Evolutionary conservation across 2,329 filamentous ascomycete species (phyloP), one percentile per base, ranked within the genome.

Genomic region (Arthrobotrys iridis): DNA sequence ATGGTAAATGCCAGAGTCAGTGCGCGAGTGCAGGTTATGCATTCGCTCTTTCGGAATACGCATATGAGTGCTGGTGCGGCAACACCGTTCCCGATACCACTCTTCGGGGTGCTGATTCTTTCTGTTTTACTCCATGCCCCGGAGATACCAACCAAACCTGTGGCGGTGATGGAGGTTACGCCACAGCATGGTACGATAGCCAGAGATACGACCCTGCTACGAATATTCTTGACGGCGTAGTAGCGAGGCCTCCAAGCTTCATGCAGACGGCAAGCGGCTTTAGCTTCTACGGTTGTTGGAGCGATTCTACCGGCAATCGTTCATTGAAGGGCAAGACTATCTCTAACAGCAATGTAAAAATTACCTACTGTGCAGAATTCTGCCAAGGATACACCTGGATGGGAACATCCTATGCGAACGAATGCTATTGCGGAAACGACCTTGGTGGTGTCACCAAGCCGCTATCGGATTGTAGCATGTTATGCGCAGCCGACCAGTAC

Each of bases 341-440:
- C 2, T 30, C 52, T 2, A 24, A 33, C 10, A 74, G 45, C 37
- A 60, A 22, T 35, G 33, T 74, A 10, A 74, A 74, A 28, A 74
- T 74, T 6, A 74, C 70, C 15, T 74, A n/a, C 8, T 74, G 70
- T n/a, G 70, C 70, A 8, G 57, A 43, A 8, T 62, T 26, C 46
- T 74, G 70, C 13, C 35, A 18, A 18, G 62, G 70, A 20, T 74
- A 74, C 28, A 62, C 52, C 8, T 74, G 30, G 22, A 66, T 74
- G 60, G 70, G 18, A 26, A 67, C 67, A 15, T 59, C 64, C 3
- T 77, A 77, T 2, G 81, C 82, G 26, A 83, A 83, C 30, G 82
- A 84, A 63, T 84, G 83, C 60, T 84, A 81, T 55, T 84, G 83
- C 28, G 83, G 83, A 0, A 80, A 83, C 20, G 70, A 50, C 0